Evolutionary conservation across 139 green algal species (phyloP), one percentile per base, ranked within the genome.

Genomic region (Zygnema circumcarinatum): DNA sequence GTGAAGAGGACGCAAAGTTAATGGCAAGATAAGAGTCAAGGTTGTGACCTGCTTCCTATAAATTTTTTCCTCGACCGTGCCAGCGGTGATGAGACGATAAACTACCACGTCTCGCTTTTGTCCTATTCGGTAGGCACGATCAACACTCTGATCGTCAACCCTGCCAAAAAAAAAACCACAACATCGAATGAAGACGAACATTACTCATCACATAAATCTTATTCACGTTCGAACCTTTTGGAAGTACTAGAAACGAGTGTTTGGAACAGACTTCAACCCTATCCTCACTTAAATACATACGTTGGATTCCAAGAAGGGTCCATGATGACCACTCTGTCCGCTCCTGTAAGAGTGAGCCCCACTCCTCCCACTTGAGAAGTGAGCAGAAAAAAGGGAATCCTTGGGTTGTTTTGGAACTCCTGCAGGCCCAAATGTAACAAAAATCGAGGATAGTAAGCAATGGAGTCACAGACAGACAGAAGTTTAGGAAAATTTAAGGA

Each of bases 61-160:
- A 31, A 94, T 94, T 89, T 98, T 98, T 92, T 99, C 97, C 92
- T 99, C 97, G 35, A 99, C 98, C 33, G 96, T 98, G 62, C 97
- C 97, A 20, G 90, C 93, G 38, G 95, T 98, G 89, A 99, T 98
- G 25, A 98, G 91, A 38, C 97, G 93, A 92, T 98, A 99, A 22
- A 99, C 93, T 22, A 94, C 96, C 39, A 99, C 97, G 39, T 97
- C 92, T 2, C 93, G 93, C 47, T 79, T 92, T 94, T 99, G 97
- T 0, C 97, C 97, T 36, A 99, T 97, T 74, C 97, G 93, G 96
- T 97, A 99, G 22, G 97, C 96, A 3, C 97, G 92, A 93, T 99
- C 97, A 22, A 97, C 92, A 11, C 96, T 97, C 87, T 97, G 95
- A 38, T 94, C 93, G 87, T 98, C 96, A 16, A 90, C 39, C 35